Evolutionary conservation across 495 filamentous ascomycete genomes (phyloP), one percentile per base, ranked within the genome.

Genomic region (Aspergillus heteromorphus): DNA sequence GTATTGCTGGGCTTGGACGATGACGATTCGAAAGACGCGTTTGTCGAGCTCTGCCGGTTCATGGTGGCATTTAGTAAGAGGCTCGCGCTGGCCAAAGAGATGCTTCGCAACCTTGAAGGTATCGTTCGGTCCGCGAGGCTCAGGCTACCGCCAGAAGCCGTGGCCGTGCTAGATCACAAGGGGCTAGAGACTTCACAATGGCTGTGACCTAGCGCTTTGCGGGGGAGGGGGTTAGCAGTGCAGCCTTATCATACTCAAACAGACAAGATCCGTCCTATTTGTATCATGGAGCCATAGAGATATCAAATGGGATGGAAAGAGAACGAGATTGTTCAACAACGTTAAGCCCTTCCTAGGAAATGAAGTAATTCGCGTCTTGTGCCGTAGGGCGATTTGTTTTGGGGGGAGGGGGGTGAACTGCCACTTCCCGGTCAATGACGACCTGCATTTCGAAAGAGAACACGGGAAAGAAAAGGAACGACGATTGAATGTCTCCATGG

Each of bases 21-120:
- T 13, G 64, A 66, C 1, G 60, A 65, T 23, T 49, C 49, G 25
- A 63, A 38, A 30, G 53, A 66, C 6, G 61, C 65, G 2, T 73
- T 76, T 45, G 41, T 58, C 31, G 68, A 74, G 21, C 53, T 74
- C 14, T 71, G 68, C 51, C 66, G 63, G 6, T 61, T 67, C 50
- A 51, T 70, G 6, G 55, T 49, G 9, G 64, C 64, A 0, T 64
- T 74, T 38, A 59, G 66, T 29, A 61, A 60, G 17, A 64, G 61
- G 31, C 68, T 67, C 34, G 53, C 64, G 18, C 48, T 57, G 21
- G 68, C 62, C 14, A 64, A 68, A 36, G 55, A 59, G 2, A 58
- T 65, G 29, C 55, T 73, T 20, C 54, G 57, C 2, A 61, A 60
- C 9, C 57, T 74, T 17, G 59, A 65, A 43, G 53, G 49, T 7